Evolutionary conservation across 805 yeast species (phyloP), one percentile per base, ranked within the genome.

Genomic region (Barnettozyma salicaria): DNA sequence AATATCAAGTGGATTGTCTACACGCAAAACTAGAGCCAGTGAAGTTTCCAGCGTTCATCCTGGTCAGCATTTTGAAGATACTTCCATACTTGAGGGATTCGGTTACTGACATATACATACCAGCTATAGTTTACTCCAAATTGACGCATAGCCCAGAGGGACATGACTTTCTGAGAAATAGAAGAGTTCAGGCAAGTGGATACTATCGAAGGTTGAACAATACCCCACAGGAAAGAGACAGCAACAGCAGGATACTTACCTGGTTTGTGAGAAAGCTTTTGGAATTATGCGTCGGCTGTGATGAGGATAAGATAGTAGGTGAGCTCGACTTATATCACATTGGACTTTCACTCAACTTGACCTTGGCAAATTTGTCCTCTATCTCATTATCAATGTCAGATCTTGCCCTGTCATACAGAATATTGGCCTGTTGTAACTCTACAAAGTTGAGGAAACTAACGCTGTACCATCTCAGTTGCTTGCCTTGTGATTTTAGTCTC

Each of bases 361-460:
- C 40, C 3, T 19, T 43, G 18, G 19, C 13, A 4, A 30, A 36
- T 12, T 13, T 43, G 12, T 14, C 24, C 6, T 17, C 9, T 2
- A 11, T 43, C 2, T n/a, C 31, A 4, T 19, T 43, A n/a, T 40
- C 42, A 2, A 34, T 41, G 16, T 14, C 33, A 13, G 47, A 43
- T 27, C 28, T 40, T 8, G 27, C 23, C 3, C n/a, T 26, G 10
- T 12, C 35, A 4, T 25, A 30, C 22, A 41, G 34, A 25, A n/a
- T 39, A 4, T n/a, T 41, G 16, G 17, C 27, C n/a, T 14, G 16
- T 13, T 43, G 39, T 27, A 32, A 35, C 10, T 11, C 29, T 3
- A 12, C 12, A 4, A 28, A 14, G 16, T 17, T 43, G 26, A 34
- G 19, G 25, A n/a, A 17, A 3, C 26, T 43, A 17, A 38, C 32